Base-by-base conservation (phyloP, 164 flowering plant genomes). In the Paratinospora sagittata region DNA sequence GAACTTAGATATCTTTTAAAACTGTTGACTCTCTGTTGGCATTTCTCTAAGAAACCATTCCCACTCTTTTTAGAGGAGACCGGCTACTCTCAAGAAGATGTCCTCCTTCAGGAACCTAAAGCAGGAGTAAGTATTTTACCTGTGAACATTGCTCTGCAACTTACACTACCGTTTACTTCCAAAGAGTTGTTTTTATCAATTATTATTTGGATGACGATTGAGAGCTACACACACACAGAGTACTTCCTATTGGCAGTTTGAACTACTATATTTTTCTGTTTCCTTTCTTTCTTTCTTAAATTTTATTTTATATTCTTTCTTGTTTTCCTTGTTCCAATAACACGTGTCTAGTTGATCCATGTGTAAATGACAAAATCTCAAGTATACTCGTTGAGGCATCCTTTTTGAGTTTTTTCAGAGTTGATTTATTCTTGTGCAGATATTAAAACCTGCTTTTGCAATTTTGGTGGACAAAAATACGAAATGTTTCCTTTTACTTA, bases 371-470 rank as follows among this genome's bases (percentile, higher is more conserved):
- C 10, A 4, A 55, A 19, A 5, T 55, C 1, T 4, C 2, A 19
- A 52, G n/a, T 52, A 14, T 52, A 3, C 30, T 61, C 16, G 8
- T 9, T 45, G 33, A 36, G 30, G n/a, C 39, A 66, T 30, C 10
- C 27, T 34, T 39, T 4, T 52, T 72, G n/a, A 33, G 27, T 12
- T 45, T 39, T 11, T 60, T 63, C 43, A 2, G 8, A 70, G 21
- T 72, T 26, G 10, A 34, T 69, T 69, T 60, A 11, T n/a, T 74
- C 10, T 70, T 49, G 27, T 85, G 86, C 93, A 95, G 98, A 86
- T 95, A 74, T 78, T 95, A 80, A 95, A 95, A 84, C 98, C 98
- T 69, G 98, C 98, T 64, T 92, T 95, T 81, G 89, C 98, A 37
- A 78, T 95, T 72, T 74, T 95, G 65, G 79, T 78, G 41, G 96